phyloP scores from a whole-genome alignment of 1,284 basidiomycete species.

The Melampsora abietis-canadensis region DNA sequence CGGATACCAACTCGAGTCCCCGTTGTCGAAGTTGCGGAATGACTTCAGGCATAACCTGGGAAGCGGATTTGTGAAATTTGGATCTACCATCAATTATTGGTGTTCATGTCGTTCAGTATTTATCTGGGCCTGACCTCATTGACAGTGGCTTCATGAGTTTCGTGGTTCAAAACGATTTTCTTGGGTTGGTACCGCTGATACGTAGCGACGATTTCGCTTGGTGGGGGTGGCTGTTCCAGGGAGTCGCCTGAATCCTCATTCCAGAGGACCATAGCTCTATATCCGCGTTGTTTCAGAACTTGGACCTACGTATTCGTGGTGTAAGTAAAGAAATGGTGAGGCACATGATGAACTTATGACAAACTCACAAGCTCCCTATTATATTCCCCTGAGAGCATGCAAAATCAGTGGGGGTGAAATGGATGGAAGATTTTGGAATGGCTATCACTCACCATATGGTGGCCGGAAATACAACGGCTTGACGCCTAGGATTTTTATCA shows the following conservation, averaged over 20 bases:
- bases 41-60: conserved; percentile 27
- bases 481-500: conserved; percentile 33
- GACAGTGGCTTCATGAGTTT: background rate
- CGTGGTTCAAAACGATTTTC: background rate
- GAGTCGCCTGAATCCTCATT: background rate
- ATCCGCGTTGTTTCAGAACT: conserved; percentile 4
- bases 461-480: conserved; percentile 28
- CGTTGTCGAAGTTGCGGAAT: conserved; percentile 9
- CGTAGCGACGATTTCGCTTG: background rate
- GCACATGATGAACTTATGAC: background rate
- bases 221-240: background rate
- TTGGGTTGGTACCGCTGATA: background rate
- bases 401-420: background rate
- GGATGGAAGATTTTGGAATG: background rate
- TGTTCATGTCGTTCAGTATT: too few relatives aligned
- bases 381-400: conserved; percentile 15
- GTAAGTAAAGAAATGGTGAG: background rate
- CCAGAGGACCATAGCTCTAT: background rate
- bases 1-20: background rate
- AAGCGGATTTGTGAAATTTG: background rate
- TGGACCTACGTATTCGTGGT: background rate
- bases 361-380: conserved; percentile 20
- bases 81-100: conserved; percentile 1
- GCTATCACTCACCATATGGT: conserved; percentile 15
- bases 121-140: background rate